Evolutionary conservation across 495 filamentous ascomycete genomes (phyloP).

Genomic region (Penicillium manginii): DNA sequence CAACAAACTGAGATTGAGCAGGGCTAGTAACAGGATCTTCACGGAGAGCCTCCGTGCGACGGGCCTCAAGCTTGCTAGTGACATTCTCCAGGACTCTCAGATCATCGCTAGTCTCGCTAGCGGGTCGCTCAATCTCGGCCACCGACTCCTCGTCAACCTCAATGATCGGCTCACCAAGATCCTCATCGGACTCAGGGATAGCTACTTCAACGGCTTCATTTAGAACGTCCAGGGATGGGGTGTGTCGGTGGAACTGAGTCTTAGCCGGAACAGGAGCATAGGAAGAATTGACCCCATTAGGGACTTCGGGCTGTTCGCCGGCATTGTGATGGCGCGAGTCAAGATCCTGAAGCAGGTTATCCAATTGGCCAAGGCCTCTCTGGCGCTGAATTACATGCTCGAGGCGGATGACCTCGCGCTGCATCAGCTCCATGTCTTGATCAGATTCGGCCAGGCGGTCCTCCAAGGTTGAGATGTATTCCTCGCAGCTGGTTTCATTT

Average conservation of each 20-base stretch:
- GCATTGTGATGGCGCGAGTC: conserved; percentile 76
- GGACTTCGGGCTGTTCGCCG: conserved; percentile 39
- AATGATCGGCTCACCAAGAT: conserved; percentile 53
- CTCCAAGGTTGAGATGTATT: conserved; percentile 96
- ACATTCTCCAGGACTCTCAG: conserved; percentile 38
- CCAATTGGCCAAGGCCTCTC: conserved; percentile 90
- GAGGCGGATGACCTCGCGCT: conserved; percentile 89
- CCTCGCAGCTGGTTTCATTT: conserved; percentile 85
- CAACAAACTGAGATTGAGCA: conserved; percentile 81
- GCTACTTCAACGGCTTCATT: conserved; percentile 55
- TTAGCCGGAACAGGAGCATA: conserved; percentile 20
- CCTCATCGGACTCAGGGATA: conserved; percentile 60
- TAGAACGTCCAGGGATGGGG: conserved; percentile 49
- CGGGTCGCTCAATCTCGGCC: conserved; percentile 17
- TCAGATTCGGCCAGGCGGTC: conserved; percentile 95
- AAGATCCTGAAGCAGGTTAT: conserved; percentile 87
- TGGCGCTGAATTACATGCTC: conserved; percentile 97
- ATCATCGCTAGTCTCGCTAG: conserved; percentile 25
- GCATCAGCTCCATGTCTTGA: conserved; percentile 95
- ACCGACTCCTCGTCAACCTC: conserved; percentile 46
- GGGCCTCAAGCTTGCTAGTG: conserved; percentile 33
- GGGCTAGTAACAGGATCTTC: conserved; percentile 61
- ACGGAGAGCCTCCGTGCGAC: conserved; percentile 20
- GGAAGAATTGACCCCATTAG: conserved; percentile 27
- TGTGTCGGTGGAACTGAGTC: conserved; percentile 34